These are phyloP conservation scores for Trichosanthes truncata DNA, from an alignment of 306 rosid genomes.

Conservation along the genomic window DNA sequence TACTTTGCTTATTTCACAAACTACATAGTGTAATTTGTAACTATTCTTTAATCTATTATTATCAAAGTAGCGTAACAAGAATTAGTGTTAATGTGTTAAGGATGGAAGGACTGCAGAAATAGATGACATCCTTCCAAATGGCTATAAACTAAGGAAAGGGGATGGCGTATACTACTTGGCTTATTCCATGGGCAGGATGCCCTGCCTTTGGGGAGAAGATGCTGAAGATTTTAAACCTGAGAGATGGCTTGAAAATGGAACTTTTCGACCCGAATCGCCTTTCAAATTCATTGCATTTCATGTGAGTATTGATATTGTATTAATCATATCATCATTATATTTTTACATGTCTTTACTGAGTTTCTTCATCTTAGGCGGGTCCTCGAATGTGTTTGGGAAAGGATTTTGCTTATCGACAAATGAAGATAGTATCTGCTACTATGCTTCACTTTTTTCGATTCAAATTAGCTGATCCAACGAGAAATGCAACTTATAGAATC, in stretches of 20 bases:
- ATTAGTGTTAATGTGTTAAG: slow-evolving; percentile 17
- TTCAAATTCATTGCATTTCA: slow-evolving; percentile 77
- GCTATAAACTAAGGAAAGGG: slow-evolving; percentile 46
- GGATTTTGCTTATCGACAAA: slow-evolving; percentile 70
- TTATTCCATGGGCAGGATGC: slow-evolving; percentile 70
- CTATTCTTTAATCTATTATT: background rate
- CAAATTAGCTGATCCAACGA: slow-evolving; percentile 35
- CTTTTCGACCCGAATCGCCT: slow-evolving; percentile 53
- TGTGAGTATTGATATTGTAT: slow-evolving; percentile 24
- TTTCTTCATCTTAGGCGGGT: slow-evolving; percentile 47
- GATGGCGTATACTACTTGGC: slow-evolving; percentile 55
- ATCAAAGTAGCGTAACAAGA: background rate
- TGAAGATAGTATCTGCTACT: slow-evolving; percentile 55
- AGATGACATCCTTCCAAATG: slow-evolving; percentile 61
- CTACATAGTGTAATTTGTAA: background rate
- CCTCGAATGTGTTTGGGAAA: slow-evolving; percentile 65
- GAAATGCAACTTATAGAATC: slow-evolving; percentile 36
- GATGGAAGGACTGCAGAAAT: slow-evolving; percentile 48
- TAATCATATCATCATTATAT: background rate
- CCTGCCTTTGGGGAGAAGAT: slow-evolving; percentile 65
- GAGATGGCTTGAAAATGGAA: slow-evolving; percentile 60
- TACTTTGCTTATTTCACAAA: background rate
- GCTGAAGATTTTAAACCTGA: slow-evolving; percentile 50
- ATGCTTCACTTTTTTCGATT: slow-evolving; percentile 49
- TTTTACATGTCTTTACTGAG: background rate